Conservation (phyloP, 371 early-diverging fungal species). For the Mortierella sp. region DNA sequence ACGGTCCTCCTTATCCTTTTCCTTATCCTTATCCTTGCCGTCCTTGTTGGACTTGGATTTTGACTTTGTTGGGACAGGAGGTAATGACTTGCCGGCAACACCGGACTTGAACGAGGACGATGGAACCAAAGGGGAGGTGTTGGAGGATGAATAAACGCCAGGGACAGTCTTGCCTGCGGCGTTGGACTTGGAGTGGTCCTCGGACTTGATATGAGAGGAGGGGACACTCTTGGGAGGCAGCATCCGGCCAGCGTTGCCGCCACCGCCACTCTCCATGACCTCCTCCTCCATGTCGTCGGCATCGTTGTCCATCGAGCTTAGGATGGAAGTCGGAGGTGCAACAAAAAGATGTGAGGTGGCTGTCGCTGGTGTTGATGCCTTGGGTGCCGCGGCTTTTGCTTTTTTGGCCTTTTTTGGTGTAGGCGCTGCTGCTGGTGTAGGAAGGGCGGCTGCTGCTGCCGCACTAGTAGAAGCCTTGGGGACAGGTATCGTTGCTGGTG, state of each 20-base stretch:
- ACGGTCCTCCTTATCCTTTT: conserved; percentile 28
- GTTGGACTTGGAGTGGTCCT: conserved; percentile 26
- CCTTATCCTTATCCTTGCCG: conserved; percentile 33
- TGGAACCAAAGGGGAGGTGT: conserved; percentile 4
- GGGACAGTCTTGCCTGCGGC: conserved; percentile 39
- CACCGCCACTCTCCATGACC: conserved; percentile 56
- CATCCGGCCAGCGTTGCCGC: conserved; percentile 35
- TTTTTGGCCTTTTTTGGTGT: conserved; percentile 49
- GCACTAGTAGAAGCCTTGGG: conserved; percentile 21
- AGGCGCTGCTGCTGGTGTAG: conserved; percentile 1
- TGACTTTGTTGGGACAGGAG: conserved; percentile 26
- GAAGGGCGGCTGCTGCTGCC: neutral
- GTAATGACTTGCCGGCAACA: conserved; percentile 41
- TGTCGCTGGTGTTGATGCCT: neutral
- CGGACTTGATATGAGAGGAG: neutral
- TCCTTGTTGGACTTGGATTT: conserved; percentile 53
- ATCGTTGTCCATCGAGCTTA: conserved; percentile 46
- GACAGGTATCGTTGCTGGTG: conserved; percentile 43
- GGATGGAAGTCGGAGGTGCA: conserved; percentile 43
- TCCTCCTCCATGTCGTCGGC: conserved; percentile 56
- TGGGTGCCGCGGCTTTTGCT: conserved; percentile 19
- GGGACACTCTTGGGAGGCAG: conserved; percentile 28
- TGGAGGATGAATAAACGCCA: conserved; percentile 18
- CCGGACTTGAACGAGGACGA: conserved; percentile 24
- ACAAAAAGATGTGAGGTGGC: conserved; percentile 35